Evolutionary conservation across 495 filamentous ascomycete species (phyloP).

Genomic region (Talaromyces proteolyticus): DNA sequence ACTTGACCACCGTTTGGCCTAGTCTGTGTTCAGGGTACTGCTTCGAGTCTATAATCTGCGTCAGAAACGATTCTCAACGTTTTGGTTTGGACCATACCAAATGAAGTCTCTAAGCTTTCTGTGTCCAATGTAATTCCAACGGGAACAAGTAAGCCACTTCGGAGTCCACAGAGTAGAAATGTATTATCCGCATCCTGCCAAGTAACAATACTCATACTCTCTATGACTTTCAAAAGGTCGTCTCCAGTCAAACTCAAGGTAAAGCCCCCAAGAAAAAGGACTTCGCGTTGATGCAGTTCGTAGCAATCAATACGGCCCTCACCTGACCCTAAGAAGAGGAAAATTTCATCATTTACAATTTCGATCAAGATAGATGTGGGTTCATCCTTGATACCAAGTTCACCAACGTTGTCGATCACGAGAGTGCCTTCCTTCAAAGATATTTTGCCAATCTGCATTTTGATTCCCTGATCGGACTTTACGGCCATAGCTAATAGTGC

Average conservation of each 20-base stretch:
- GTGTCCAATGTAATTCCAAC: conserved; percentile 19
- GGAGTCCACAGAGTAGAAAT: conserved; percentile 36
- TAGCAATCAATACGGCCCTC: conserved; percentile 29
- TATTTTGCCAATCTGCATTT: conserved; percentile 18
- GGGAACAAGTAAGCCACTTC: conserved; percentile 35
- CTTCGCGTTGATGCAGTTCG: conserved; percentile 11
- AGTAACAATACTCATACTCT: conserved; percentile 26
- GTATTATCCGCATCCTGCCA: conserved; percentile 5
- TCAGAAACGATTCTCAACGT: background rate
- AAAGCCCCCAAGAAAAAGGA: conserved; percentile 17
- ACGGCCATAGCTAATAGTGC: conserved; percentile 22
- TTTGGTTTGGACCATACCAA: conserved; percentile 17
- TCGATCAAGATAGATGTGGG: conserved; percentile 32
- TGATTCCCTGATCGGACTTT: conserved; percentile 15
- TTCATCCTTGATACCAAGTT: conserved; percentile 19
- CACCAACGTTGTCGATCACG: conserved; percentile 12
- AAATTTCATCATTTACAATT: conserved; percentile 14
- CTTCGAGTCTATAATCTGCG: conserved; percentile 16
- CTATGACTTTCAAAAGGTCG: conserved; percentile 32
- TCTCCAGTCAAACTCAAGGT: conserved; percentile 11
- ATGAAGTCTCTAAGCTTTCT: conserved; percentile 11
- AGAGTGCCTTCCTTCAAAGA: conserved; percentile 5
- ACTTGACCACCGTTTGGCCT: conserved; percentile 31
- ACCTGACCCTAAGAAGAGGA: conserved; percentile 32
- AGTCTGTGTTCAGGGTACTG: conserved; percentile 21